phyloP scores from a whole-genome alignment of 345 rosid genomes.

The Euphorbia tirucalli region DNA sequence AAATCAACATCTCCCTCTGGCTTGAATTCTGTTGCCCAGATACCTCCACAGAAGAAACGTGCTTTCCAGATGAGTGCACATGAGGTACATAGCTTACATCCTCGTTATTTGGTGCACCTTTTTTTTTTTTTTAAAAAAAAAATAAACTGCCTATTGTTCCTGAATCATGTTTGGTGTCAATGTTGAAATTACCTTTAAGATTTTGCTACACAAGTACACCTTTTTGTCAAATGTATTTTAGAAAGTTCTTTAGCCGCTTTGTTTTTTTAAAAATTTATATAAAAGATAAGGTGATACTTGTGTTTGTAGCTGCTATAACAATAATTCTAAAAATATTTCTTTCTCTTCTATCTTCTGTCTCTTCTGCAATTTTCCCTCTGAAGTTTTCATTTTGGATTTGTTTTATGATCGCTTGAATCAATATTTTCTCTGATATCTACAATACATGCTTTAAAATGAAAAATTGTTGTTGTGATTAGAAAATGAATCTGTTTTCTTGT shows the following conservation, averaged over 20 bases:
- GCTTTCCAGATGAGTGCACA: constrained; percentile 81
- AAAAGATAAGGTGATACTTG: background rate
- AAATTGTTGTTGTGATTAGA: background rate
- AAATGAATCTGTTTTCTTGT: background rate
- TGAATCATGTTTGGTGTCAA: background rate
- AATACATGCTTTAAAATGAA: background rate
- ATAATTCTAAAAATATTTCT: background rate
- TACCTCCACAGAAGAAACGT: constrained; percentile 37
- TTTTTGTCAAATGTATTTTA: background rate
- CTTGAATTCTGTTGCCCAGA: constrained; percentile 30
- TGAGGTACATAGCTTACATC: constrained; percentile 46
- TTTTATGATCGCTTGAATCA: background rate
- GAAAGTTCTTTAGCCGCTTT: background rate
- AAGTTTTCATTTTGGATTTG: background rate
- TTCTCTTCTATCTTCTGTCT: background rate
- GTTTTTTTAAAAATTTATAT: background rate
- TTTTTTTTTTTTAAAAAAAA: no score
- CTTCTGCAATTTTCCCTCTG: background rate
- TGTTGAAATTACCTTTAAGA: background rate
- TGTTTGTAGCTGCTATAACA: background rate
- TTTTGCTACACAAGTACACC: background rate
- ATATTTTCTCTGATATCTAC: background rate
- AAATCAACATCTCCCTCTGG: constrained; percentile 32
- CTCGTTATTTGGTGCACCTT: background rate
- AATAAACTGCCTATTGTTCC: background rate